A percentile compares a stretch with the other conserved stretches of the same genome.
Conservation (phyloP, 257 asterid species). For the Fraxinus quadrangulata region DNA sequence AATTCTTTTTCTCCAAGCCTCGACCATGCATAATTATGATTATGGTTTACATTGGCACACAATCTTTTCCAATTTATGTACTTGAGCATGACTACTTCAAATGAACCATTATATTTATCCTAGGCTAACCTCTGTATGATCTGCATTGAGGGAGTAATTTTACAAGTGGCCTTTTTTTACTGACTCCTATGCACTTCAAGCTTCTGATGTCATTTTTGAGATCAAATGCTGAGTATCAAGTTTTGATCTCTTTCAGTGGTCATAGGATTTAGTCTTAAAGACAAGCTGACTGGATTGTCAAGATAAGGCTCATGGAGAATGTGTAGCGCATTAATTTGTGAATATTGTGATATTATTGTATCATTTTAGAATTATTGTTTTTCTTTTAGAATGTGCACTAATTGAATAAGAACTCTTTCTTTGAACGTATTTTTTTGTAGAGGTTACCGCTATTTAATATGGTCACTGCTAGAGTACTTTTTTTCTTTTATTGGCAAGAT, state of each 20-base stretch:
- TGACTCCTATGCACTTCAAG: background rate
- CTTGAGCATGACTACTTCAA: background rate
- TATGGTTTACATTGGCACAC: background rate
- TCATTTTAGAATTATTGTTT: background rate
- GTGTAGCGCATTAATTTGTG: background rate
- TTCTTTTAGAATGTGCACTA: background rate
- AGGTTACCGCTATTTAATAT: too few species aligned
- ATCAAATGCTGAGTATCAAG: background rate
- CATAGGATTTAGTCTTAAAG: background rate
- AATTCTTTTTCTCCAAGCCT: background rate
- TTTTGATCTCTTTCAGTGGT: background rate
- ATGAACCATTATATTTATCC: background rate
- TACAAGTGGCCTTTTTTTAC: background rate
- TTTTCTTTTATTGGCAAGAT: background rate
- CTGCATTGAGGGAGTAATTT: background rate
- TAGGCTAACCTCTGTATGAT: background rate
- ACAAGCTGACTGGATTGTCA: background rate
- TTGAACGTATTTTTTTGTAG: too few species aligned
- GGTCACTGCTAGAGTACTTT: background rate
- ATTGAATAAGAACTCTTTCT: background rate
- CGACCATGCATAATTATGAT: background rate
- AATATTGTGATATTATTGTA: background rate
- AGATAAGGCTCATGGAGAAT: constrained; percentile 8
- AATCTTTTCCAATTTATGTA: background rate
- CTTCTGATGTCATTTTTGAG: background rate